phyloP scores from a whole-genome alignment of 2,329 filamentous ascomycete genomes.

The Penicillium sp. region DNA sequence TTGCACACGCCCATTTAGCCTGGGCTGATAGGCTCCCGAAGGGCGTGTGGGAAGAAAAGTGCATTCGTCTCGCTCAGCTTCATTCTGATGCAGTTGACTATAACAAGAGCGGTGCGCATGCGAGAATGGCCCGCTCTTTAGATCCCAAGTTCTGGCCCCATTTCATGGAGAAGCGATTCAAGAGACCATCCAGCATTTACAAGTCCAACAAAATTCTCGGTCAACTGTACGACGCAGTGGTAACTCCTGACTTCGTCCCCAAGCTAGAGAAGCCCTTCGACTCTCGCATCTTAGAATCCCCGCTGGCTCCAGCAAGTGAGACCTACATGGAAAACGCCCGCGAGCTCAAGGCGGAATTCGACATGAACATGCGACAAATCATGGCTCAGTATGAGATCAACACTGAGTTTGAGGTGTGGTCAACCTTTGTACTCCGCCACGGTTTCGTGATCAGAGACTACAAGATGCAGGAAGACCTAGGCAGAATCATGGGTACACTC shows the following conservation, averaged over 20 bases:
- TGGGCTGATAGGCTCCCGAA: constrained; percentile 63
- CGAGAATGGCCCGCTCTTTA: constrained; percentile 63
- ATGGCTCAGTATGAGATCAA: constrained; percentile 81
- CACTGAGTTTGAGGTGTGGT: constrained; percentile 91
- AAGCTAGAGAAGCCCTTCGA: constrained; percentile 75
- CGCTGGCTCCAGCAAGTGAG: constrained; percentile 55
- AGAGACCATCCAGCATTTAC: constrained; percentile 55
- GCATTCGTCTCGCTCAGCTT: constrained; percentile 72
- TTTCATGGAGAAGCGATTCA: constrained; percentile 72
- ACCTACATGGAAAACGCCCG: constrained; percentile 59
- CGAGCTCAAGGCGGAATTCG: constrained; percentile 73
- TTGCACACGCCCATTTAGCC: constrained; percentile 80
- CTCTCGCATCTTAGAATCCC: constrained; percentile 62
- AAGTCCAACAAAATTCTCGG: constrained; percentile 72
- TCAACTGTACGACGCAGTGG: constrained; percentile 75
- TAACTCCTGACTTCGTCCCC: constrained; percentile 67
- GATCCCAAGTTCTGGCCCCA: constrained; percentile 72
- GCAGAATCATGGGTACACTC: constrained; percentile 63
- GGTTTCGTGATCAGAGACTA: constrained; percentile 74
- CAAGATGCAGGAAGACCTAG: constrained; percentile 82
- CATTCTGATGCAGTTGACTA: constrained; percentile 95
- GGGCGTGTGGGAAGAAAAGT: constrained; percentile 68
- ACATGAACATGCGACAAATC: constrained; percentile 70
- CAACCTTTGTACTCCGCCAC: constrained; percentile 76
- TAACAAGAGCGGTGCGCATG: constrained; percentile 81